Evolutionary conservation across 306 rosid genomes (phyloP), one percentile per base, ranked within the genome.

Genomic region (Quercus engelmannii): DNA sequence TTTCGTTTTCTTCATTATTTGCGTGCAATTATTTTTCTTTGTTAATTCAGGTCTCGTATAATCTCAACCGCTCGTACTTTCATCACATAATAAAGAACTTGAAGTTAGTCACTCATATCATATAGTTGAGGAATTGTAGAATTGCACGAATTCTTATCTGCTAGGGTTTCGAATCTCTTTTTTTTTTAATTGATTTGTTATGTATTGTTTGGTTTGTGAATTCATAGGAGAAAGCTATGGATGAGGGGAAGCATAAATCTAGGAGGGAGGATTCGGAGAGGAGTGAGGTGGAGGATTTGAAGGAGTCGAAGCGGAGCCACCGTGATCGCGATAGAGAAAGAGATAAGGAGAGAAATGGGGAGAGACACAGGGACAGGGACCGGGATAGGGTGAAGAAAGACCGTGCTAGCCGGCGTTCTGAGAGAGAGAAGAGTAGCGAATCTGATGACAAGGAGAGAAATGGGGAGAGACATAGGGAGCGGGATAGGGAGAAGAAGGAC

Each of bases 291-390:
- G 46, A 41, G 46, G 46, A 41, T 41, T 41, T 41, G 46, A 41
- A 79, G 63, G 92, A 89, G 76, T 78, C 88, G 30, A 92, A 90
- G 90, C 89, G 89, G 88, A 86, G 89, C 83, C 90, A 87, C 75
- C 89, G 85, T 10, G 82, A 74, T 55, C 86, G 87, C 14, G 90
- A 87, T 30, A 83, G 84, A 33, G 90, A 85, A 20, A 86, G 80
- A 43, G 85, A 75, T 6, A 83, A 86, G 65, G 93, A 89, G 77
- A 83, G 84, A 68, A 80, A 80, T 12, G 78, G 82, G 5, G 85
- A 87, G 59, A 80, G 62, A 68, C 82, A 58, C 55, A 82, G 46
- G 71, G 86, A 78, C 35, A 67, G 73, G 71, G 87, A 67, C 51
- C 87, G 82, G 87, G 90, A 83, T 8, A 41, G 11, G 46, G 46